Percentiles rank a stretch among this genome's conserved stretches.
Evolutionary conservation across 2,329 filamentous ascomycete species (phyloP).

Genomic region (Hypoxylon sp.): DNA sequence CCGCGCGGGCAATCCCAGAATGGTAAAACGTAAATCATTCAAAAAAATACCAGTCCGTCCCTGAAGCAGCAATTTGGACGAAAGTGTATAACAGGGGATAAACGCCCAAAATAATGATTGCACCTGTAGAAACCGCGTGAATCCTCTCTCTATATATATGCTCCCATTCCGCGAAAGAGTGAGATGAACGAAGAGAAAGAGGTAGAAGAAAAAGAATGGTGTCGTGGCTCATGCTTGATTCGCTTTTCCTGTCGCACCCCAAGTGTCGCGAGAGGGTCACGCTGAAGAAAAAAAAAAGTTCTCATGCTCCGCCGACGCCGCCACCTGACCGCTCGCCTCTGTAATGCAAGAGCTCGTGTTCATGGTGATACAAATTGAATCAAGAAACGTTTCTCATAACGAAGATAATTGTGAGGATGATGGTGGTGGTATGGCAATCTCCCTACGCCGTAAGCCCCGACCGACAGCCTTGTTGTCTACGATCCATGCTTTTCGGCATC

Average conservation of each 20-base stretch:
- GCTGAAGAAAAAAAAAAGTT: constrained; percentile 22
- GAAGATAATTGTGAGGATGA: not conserved
- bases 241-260: constrained; percentile 9
- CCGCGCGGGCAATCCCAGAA: not conserved
- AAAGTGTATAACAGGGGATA: constrained; percentile 8
- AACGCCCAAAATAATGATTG: constrained; percentile 27
- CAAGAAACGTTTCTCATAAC: constrained; percentile 37
- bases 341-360: constrained; percentile 43
- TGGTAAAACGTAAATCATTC: constrained; percentile 25
- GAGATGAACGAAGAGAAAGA: constrained; percentile 6
- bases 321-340: constrained; percentile 31
- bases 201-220: constrained; percentile 12
- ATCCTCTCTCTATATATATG: constrained; percentile 35
- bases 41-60: constrained; percentile 14
- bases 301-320: constrained; percentile 28
- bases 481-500: not conserved
- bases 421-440: constrained; percentile 20
- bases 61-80: constrained; percentile 25
- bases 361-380: constrained; percentile 41
- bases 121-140: constrained; percentile 29
- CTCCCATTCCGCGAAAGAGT: constrained; percentile 26
- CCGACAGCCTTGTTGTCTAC: not conserved
- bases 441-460: not conserved
- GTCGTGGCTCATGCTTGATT: constrained; percentile 36
- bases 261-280: constrained; percentile 22